A percentile compares a stretch with the other conserved stretches of the same genome.
Evolutionary conservation across 331 rosid species (phyloP).

Genomic region (Acacia pycnantha): DNA sequence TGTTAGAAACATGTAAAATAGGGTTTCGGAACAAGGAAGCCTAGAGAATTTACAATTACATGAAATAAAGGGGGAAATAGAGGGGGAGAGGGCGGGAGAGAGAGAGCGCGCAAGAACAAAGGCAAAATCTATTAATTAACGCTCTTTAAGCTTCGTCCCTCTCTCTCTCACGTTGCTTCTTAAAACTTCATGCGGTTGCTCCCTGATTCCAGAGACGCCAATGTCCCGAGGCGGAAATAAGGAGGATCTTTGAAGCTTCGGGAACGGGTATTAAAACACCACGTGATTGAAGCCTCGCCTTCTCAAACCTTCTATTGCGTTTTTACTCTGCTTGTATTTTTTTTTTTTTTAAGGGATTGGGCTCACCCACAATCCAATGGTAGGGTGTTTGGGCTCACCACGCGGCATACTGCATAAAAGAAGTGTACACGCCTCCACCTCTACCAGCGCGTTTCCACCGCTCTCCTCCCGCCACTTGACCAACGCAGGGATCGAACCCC

Average conservation of each 20-base stretch:
- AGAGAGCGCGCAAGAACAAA: background rate
- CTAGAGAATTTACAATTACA: background rate
- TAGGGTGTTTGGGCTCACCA: no score
- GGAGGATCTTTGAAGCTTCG: background rate
- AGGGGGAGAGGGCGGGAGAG: background rate
- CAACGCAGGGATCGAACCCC: no score
- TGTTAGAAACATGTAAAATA: slow-evolving; percentile 34
- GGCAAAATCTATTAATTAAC: background rate
- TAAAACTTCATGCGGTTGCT: background rate
- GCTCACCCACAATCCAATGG: no score
- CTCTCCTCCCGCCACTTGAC: no score
- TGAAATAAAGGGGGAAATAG: background rate
- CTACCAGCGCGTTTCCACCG: no score
- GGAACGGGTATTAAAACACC: background rate
- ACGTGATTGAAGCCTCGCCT: background rate
- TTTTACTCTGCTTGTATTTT: background rate
- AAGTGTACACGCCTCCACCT: no score
- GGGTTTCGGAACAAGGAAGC: slow-evolving; percentile 35
- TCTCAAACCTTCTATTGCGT: background rate
- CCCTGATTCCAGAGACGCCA: background rate
- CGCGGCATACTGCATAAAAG: no score
- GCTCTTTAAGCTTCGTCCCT: slow-evolving; percentile 6
- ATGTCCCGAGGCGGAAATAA: background rate
- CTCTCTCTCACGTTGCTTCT: background rate
- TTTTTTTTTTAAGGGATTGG: no score